Evolutionary conservation across 768 basidiomycete species (phyloP).

Genomic region (Tricholomella constricta): DNA sequence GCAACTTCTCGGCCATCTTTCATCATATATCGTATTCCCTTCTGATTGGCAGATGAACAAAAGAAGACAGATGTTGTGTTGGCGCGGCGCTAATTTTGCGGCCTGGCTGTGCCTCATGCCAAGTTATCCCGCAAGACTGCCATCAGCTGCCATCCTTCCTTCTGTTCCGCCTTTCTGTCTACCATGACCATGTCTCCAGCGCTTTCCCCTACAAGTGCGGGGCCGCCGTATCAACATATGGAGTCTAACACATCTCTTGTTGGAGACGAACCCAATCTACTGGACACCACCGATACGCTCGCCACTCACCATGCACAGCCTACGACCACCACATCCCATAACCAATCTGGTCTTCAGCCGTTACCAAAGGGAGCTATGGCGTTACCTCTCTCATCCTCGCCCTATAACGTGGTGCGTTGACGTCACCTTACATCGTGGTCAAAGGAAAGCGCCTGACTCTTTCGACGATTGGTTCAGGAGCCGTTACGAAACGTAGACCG

Average conservation of each 20-base stretch:
- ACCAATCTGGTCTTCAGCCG: constrained; percentile 1
- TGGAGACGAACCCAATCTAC: neutral
- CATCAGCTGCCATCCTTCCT: no score
- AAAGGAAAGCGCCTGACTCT: neutral
- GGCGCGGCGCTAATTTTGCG: neutral
- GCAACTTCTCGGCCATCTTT: neutral
- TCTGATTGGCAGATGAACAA: constrained; percentile 3
- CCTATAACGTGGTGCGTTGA: constrained; percentile 1
- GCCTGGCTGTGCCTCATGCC: neutral
- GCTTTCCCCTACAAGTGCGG: neutral
- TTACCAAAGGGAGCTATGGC: constrained; percentile 22
- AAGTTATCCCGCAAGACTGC: neutral
- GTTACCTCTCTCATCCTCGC: constrained; percentile 5
- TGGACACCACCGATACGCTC: neutral
- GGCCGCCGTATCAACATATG: neutral
- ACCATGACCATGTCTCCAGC: neutral
- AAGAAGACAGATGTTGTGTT: neutral
- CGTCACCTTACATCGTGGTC: neutral
- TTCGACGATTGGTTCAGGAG: neutral
- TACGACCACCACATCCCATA: neutral
- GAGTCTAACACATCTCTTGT: constrained; percentile 3
- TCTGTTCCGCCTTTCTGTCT: neutral
- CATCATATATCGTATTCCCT: neutral
- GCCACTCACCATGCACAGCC: constrained; percentile 2
- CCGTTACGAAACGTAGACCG: neutral